Base-by-base conservation (phyloP, 2,329 filamentous ascomycete genomes). In the Cercospora brassicicola region DNA sequence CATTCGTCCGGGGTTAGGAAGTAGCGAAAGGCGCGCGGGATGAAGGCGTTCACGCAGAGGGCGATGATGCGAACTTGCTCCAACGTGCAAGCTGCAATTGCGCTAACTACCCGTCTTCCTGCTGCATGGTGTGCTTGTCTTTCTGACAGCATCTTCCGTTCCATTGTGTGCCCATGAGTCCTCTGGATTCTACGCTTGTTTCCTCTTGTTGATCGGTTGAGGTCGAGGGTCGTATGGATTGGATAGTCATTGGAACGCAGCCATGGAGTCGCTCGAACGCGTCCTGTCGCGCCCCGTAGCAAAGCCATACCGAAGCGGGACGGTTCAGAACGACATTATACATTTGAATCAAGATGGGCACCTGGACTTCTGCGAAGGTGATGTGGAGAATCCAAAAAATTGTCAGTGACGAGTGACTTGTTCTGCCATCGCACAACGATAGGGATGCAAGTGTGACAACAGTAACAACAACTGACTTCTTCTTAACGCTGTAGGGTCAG, bases 281-380 rank as follows among this genome's bases (percentile, higher is more conserved):
- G 77, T 86, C 8, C 75, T 86, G 2, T 86, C 84, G n/a, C 77
- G 79, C 53, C 81, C 84, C n/a, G 79, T 81, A 60, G 84, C 84
- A 67, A 87, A 86, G 72, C 84, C 85, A 5, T 86, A 85, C 72
- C 78, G 83, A 33, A 82, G 81, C n/a, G 67, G 72, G 39, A 75
- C 81, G 53, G 70, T 85, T 39, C 72, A 77, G 26, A 68, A 81
- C 11, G 72, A 76, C 1, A 72, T 76, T 2, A 82, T 83, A 3
- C 81, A 80, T 65, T 76, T 87, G 26, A 84, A 88, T 74, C 73
- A 80, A 36, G 70, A 85, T 62, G 86, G 85, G 39, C 79, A 83
- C 63, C 76, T 88, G 70, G 82, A 83, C 73, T 88, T 88, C 69
- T 76, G 77, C 5, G 81, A 82, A 0, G 79, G 78, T 26, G 86